Evolutionary conservation across 441 rosid species (phyloP), one percentile per base, ranked within the genome.

Genomic region (Capsella rubella): DNA sequence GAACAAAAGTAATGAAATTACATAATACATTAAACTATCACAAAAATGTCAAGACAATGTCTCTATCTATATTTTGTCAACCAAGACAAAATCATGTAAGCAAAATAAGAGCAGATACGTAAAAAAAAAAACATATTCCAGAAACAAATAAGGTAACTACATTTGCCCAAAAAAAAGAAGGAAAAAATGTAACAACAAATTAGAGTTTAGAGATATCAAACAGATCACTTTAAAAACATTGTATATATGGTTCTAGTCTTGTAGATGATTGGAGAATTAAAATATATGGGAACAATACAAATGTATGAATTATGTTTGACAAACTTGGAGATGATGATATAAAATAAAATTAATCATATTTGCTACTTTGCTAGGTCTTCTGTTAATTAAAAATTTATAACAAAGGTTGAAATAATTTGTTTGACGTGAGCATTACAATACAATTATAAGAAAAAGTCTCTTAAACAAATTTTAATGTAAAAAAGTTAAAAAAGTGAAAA

Each of bases 11-110:
- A 43, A 9, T 55, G 45, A 69, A 18, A 45, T 45, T 42, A 8
- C 34, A 18, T 67, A 32, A 42, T 45, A 56, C 55, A 57, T 34
- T 45, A 53, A 46, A 58, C 66, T 9, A 34, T 11, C 6, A 58
- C 31, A 46, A 70, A 58, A 25, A 49, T 58, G 50, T 47, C 35
- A 69, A 21, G 49, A 49, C 66, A 58, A 47, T 7, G 59, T 35
- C 50, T 35, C 18, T 49, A 34, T 35, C 2, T 1, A 2, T 27
- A 34, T 68, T 47, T 58, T 58, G 49, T 35, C 37, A 35, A 59
- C 39, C n/a, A 34, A 69, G 66, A 69, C 10, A 70, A 34, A n/a
- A 13, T 14, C 58, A 70, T 35, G 40, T 58, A 35, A 58, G 49
- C 37, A 11, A 47, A 59, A n/a, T 1, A 59, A 47, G 39, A 70